A percentile compares a stretch with the other conserved stretches of the same genome.
Evolutionary conservation across 306 rosid species (phyloP).

Genomic region (Vigna mungo): DNA sequence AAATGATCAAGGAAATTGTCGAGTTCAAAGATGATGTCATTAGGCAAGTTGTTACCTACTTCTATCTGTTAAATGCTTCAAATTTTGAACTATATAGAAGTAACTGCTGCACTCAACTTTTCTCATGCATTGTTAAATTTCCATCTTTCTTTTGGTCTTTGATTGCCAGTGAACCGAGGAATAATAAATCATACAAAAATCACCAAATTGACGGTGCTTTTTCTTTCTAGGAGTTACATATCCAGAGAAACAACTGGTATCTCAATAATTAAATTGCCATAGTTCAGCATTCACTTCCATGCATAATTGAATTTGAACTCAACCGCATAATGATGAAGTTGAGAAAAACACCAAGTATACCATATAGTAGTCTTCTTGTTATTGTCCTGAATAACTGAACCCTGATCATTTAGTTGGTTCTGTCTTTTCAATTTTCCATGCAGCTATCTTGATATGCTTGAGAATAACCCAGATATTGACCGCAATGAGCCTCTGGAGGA

Average conservation of each 20-base stretch:
- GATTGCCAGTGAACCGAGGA: neutral
- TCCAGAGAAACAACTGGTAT: neutral
- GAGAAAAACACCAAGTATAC: neutral
- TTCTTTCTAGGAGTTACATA: neutral
- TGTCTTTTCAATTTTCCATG: conserved; percentile 17
- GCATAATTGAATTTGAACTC: conserved; percentile 14
- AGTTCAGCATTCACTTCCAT: neutral
- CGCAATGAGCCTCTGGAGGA: no score
- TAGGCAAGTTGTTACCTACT: conserved; percentile 53
- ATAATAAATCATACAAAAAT: neutral
- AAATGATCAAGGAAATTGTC: conserved; percentile 79
- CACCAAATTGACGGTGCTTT: conserved; percentile 12
- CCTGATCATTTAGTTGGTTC: conserved; percentile 14
- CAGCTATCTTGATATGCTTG: conserved; percentile 82
- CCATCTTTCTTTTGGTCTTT: neutral
- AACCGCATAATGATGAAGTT: neutral
- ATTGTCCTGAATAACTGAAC: conserved; percentile 6
- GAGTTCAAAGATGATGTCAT: conserved; percentile 76
- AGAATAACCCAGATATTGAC: conserved; percentile 73
- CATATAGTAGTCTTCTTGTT: neutral
- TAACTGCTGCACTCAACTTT: conserved; percentile 5
- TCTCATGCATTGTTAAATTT: conserved; percentile 11
- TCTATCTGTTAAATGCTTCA: neutral
- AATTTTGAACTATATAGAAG: neutral
- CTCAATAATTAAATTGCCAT: neutral